These are phyloP conservation scores for Polyplosphaeria fusca DNA, from an alignment of 495 filamentous ascomycete genomes.

Conservation along the genomic window DNA sequence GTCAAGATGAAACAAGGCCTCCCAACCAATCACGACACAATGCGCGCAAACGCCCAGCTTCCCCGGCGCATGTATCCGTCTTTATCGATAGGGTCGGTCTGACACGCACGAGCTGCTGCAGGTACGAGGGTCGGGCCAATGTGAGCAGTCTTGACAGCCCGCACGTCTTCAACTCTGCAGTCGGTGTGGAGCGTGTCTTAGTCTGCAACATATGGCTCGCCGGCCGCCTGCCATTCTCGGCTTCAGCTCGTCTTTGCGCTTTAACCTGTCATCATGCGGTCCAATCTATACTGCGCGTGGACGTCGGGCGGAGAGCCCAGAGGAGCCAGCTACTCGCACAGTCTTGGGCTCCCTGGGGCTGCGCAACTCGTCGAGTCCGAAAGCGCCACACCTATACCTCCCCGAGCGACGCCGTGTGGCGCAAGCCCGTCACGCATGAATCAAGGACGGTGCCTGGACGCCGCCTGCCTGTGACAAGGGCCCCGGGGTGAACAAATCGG, in stretches of 20 bases:
- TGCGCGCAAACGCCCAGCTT: not conserved
- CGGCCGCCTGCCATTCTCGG: conserved; percentile 2
- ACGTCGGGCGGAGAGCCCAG: conserved; percentile 3
- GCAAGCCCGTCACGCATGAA: too few relatives aligned
- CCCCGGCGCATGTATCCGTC: not conserved
- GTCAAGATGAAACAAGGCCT: conserved; percentile 1
- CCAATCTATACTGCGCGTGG: not conserved
- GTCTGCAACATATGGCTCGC: conserved; percentile 16
- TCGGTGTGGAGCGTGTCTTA: conserved; percentile 6
- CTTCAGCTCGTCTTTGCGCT: not conserved
- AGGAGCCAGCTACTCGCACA: not conserved
- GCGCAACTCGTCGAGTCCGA: not conserved
- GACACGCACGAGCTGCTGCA: not conserved
- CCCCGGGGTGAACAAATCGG: conserved; percentile 12
- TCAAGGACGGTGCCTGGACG: not conserved
- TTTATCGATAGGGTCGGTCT: too few relatives aligned
- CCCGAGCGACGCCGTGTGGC: too few relatives aligned
- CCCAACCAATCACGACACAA: not conserved
- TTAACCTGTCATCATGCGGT: conserved; percentile 1
- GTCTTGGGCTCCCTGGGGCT: conserved; percentile 11
- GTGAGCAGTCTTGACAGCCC: not conserved
- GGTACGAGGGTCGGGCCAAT: not conserved
- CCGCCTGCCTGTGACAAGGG: not conserved
- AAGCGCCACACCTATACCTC: not conserved
- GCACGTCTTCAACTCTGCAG: not conserved